Percentiles rank a stretch among this genome's conserved stretches.
These are phyloP conservation scores for Euphrasia arctica DNA, from an alignment of 305 asterid genomes.

Conservation along the genomic window DNA sequence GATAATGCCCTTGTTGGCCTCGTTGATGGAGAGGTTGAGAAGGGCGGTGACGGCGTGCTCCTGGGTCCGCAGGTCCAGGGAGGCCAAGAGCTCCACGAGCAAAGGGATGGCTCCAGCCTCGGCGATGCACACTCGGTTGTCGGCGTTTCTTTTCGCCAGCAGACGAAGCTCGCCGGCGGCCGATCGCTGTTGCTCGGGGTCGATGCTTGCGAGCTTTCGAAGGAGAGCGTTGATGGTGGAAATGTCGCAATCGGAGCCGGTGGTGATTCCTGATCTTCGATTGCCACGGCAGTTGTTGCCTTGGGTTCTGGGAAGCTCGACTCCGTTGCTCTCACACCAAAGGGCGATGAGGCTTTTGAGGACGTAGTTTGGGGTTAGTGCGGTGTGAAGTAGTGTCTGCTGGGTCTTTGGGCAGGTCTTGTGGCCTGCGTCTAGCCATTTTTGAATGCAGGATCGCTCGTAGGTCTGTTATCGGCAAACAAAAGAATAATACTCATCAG, in stretches of 20 bases:
- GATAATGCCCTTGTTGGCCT: constrained; percentile 80
- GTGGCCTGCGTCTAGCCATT: constrained; percentile 96
- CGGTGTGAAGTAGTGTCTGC: constrained; percentile 80
- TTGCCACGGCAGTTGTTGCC: constrained; percentile 51
- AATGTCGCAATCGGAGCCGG: constrained; percentile 70
- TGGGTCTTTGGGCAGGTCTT: constrained; percentile 97
- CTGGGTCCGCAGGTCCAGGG: constrained; percentile 76
- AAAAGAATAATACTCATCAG: constrained; percentile 15
- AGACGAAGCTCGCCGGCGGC: constrained; percentile 96
- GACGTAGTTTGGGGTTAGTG: constrained; percentile 89
- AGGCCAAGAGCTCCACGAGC: constrained; percentile 73
- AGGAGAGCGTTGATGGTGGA: constrained; percentile 60
- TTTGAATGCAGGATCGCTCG: constrained; percentile 86
- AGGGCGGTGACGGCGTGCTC: constrained; percentile 96
- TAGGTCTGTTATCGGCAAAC: constrained; percentile 58
- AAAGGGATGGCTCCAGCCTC: constrained; percentile 94
- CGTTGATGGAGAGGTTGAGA: constrained; percentile 89
- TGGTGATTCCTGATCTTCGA: constrained; percentile 45
- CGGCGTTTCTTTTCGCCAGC: constrained; percentile 91
- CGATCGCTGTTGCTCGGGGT: constrained; percentile 77
- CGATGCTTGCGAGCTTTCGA: constrained; percentile 68
- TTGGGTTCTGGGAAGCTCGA: constrained; percentile 78
- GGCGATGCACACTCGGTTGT: constrained; percentile 84
- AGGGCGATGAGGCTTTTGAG: constrained; percentile 83
- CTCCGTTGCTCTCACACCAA: constrained; percentile 96